These are phyloP conservation scores for Globisporangium mamillatum DNA, from an alignment of 352 stramenopile genomes.

Conservation along the genomic window DNA sequence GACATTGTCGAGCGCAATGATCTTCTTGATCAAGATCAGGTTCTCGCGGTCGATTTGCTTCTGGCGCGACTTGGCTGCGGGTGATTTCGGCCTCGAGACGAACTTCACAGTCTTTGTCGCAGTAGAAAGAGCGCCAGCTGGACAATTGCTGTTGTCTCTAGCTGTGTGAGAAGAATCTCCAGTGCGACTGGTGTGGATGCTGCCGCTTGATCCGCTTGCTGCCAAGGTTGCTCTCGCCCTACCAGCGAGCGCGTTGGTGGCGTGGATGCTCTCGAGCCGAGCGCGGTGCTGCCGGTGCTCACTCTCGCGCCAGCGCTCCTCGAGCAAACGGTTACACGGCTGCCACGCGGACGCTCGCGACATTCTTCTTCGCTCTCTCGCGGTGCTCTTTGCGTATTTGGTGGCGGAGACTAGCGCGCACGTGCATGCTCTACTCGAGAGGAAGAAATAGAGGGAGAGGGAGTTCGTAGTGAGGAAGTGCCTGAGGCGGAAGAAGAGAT, in stretches of 20 bases:
- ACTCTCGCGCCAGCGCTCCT: slow-evolving; percentile 39
- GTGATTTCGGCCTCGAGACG: slow-evolving; percentile 32
- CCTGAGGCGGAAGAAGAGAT: too few species aligned
- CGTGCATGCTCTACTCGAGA: neutral
- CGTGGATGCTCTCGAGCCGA: slow-evolving; percentile 48
- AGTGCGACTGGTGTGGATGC: neutral
- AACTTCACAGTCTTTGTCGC: slow-evolving; percentile 16
- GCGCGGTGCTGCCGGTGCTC: slow-evolving; percentile 39
- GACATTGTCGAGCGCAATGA: slow-evolving; percentile 44
- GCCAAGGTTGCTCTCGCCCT: neutral
- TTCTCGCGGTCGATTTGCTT: slow-evolving; percentile 58
- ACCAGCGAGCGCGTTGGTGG: neutral
- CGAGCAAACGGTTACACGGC: slow-evolving; percentile 38
- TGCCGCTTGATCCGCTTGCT: neutral
- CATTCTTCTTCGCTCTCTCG: neutral
- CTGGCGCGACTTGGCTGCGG: slow-evolving; percentile 43
- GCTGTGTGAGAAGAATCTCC: neutral
- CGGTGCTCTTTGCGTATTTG: neutral
- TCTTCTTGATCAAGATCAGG: slow-evolving; percentile 54
- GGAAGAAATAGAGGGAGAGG: too few species aligned
- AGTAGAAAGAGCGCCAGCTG: neutral
- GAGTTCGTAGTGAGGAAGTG: too few species aligned
- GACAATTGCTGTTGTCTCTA: neutral
- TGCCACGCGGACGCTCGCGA: slow-evolving; percentile 29
- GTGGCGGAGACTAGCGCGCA: neutral